Evolutionary conservation across 2,329 filamentous ascomycete species (phyloP), one percentile per base, ranked within the genome.

Genomic region (Ceratocystiopsis minuta): DNA sequence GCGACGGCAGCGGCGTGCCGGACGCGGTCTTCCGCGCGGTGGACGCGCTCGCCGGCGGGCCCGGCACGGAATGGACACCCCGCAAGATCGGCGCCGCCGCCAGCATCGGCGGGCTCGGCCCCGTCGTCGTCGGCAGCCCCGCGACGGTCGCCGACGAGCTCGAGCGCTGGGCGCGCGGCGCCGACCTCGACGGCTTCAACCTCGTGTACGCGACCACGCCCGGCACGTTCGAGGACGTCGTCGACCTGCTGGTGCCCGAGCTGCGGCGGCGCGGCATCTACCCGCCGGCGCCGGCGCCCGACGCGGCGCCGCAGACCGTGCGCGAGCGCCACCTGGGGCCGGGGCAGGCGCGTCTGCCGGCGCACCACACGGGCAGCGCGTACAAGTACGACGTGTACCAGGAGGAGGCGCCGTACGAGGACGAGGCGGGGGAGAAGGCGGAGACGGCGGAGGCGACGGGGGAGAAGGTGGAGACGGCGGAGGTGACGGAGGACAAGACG

Each of bases 121-220:
- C 49, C 9, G 44, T 49, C 32, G 34, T 75, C 3, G 72, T 83
- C 0, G 78, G 79, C 0, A 82, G 75, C 0, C 62, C 78, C 0
- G 56, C 64, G n/a, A 69, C 73, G 48, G 76, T 83, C 1, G 79
- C 75, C 0, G 78, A 84, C 52, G 66, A 69, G 36, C 63, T 85
- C 43, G 75, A 84, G 56, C 57, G 62, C 1, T 84, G 79, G 78
- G 62, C 82, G 0, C 52, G 61, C 6, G 78, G 81, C 53, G 77
- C 75, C 0, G 79, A 81, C 48, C 68, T 84, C 1, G 79, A 84
- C 52, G 79, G 79, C 0, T 85, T 85, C 57, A 85, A 85, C 52
- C 67, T 84, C 54, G 76, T 49, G 7, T 43, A 47, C 31, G 43
- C 46, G 5, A 43, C 20, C 4, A 44, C 78, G 75, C 0, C 66